Percentiles rank a stretch among this genome's conserved stretches.
phyloP scores from a whole-genome alignment of 352 stramenopile genomes.

The Pythium utonaiense region DNA sequence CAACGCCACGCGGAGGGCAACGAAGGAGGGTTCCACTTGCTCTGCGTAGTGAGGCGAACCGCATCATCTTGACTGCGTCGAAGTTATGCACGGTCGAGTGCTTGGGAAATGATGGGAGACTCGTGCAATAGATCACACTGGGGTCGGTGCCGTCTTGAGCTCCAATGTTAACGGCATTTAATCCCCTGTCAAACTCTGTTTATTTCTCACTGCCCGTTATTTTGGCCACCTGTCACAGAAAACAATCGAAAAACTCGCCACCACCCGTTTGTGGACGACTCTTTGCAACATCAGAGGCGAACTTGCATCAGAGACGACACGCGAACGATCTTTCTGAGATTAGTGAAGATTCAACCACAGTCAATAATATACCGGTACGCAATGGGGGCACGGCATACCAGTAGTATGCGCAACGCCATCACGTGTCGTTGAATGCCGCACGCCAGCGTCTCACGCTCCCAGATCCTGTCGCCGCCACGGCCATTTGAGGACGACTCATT shows the following conservation, averaged over 20 bases:
- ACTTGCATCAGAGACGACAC: not conserved
- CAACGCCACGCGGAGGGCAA: not conserved
- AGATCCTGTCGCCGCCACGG: not conserved
- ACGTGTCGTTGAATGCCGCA: no score
- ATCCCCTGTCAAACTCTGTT: not conserved
- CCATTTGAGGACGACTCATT: not conserved
- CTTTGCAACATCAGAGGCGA: not conserved
- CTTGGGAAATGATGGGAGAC: no score
- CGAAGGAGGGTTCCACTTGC: not conserved
- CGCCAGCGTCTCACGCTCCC: not conserved
- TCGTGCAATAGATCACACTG: no score
- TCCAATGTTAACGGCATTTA: no score
- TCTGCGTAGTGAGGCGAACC: no score
- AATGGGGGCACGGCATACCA: no score
- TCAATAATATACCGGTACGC: no score
- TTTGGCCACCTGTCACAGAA: constrained; percentile 19
- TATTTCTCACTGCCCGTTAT: not conserved
- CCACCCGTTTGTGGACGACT: constrained; percentile 9
- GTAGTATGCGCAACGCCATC: no score
- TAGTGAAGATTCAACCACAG: not conserved
- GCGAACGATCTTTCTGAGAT: constrained; percentile 10
- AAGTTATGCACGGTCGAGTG: no score
- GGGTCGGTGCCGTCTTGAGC: no score
- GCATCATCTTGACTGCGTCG: no score
- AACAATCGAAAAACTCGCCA: not conserved